Conservation (phyloP, 768 basidiomycete species). For the Chiua virens region DNA sequence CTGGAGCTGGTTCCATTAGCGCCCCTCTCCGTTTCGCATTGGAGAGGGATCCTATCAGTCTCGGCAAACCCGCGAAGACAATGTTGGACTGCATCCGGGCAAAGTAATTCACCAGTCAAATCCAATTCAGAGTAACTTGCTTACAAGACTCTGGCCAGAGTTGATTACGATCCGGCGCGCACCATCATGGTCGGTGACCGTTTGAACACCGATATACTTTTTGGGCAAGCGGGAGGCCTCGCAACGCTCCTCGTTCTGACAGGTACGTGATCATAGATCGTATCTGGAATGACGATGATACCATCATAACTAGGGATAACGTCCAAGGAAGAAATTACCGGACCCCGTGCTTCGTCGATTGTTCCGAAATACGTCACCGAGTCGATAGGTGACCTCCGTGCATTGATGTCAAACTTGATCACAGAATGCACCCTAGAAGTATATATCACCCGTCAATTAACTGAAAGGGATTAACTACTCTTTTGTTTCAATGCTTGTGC, state of each 20-base stretch:
- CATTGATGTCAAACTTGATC: slow-evolving; percentile 25
- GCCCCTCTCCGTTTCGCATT: slow-evolving; percentile 78
- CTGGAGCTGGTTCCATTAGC: slow-evolving; percentile 83
- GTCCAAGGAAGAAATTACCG: slow-evolving; percentile 67
- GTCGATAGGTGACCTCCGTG: slow-evolving; percentile 79
- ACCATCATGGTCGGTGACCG: slow-evolving; percentile 98
- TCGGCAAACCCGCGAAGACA: slow-evolving; percentile 87
- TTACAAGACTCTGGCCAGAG: slow-evolving; percentile 44
- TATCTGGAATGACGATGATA: not conserved
- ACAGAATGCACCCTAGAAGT: slow-evolving; percentile 8
- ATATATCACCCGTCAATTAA: slow-evolving; percentile 1
- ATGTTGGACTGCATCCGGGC: slow-evolving; percentile 94
- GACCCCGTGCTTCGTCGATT: slow-evolving; percentile 64
- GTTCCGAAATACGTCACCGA: slow-evolving; percentile 80
- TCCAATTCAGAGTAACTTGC: not conserved
- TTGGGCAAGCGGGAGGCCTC: slow-evolving; percentile 85
- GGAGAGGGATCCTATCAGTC: slow-evolving; percentile 67
- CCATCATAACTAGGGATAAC: slow-evolving; percentile 62
- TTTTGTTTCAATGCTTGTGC: slow-evolving; percentile 24
- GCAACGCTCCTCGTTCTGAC: slow-evolving; percentile 89
- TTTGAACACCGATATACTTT: slow-evolving; percentile 92
- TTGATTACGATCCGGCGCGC: slow-evolving; percentile 78
- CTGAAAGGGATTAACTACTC: slow-evolving; percentile 16
- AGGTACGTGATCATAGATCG: slow-evolving; percentile 45
- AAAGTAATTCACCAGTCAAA: slow-evolving; percentile 43